Evolutionary conservation across 2,329 filamentous ascomycete genomes (phyloP).

Genomic region (Fusarium sp.): DNA sequence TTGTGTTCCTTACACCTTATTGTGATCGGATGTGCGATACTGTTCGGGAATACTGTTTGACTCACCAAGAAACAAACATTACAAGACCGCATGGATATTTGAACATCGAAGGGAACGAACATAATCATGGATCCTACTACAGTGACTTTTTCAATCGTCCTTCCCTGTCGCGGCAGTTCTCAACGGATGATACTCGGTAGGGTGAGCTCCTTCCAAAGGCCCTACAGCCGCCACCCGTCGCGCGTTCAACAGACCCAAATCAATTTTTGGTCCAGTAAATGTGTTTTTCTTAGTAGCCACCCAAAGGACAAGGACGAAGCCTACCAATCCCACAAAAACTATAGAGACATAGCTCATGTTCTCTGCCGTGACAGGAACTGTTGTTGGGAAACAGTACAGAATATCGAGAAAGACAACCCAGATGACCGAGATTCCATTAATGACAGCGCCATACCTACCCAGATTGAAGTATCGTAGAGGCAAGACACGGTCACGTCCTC

Average conservation of each 20-base stretch:
- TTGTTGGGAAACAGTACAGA: conserved; percentile 39
- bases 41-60: no score
- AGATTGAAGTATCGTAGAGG: conserved; percentile 45
- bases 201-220: conserved; percentile 3
- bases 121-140: neutral
- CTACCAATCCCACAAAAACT: conserved; percentile 29
- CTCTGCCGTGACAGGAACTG: conserved; percentile 33
- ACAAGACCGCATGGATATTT: no score
- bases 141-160: neutral
- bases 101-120: no score
- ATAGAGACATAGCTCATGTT: conserved; percentile 46
- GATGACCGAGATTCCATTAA: conserved; percentile 41
- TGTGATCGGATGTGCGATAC: no score
- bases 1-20: no score
- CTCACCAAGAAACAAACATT: no score
- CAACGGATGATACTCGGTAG: conserved; percentile 5
- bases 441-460: conserved; percentile 38
- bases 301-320: conserved; percentile 39
- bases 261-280: conserved; percentile 39
- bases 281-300: conserved; percentile 34
- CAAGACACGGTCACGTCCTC: conserved; percentile 45
- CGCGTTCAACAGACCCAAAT: conserved; percentile 32
- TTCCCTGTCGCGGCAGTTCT: neutral
- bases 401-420: conserved; percentile 42
- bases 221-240: conserved; percentile 28